phyloP scores from a whole-genome alignment of 768 basidiomycete genomes.

The Pisolithus orientalis region DNA sequence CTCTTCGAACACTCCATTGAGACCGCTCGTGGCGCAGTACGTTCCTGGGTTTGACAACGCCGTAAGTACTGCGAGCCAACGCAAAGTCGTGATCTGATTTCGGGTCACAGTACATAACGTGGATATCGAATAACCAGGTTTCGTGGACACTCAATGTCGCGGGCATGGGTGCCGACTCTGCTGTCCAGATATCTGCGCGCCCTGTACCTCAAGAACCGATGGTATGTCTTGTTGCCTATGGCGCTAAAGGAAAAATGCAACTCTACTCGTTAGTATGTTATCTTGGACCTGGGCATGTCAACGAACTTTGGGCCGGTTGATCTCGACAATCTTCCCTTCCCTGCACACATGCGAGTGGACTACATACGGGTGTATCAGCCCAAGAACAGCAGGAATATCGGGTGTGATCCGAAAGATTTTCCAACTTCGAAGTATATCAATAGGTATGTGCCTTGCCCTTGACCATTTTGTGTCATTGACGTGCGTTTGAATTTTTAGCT shows the following conservation, averaged over 20 bases:
- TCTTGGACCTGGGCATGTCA: slow-evolving; percentile 56
- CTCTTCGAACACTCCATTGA: neutral
- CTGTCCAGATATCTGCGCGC: slow-evolving; percentile 55
- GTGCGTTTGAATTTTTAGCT: slow-evolving; percentile 29
- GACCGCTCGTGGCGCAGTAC: slow-evolving; percentile 12
- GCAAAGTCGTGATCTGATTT: neutral
- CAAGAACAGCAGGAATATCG: slow-evolving; percentile 53
- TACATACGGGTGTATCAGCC: slow-evolving; percentile 73
- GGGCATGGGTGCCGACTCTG: slow-evolving; percentile 58
- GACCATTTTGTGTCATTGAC: neutral
- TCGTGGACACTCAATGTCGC: slow-evolving; percentile 72
- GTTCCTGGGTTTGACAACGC: slow-evolving; percentile 59
- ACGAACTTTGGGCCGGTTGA: slow-evolving; percentile 55
- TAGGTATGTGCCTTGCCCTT: slow-evolving; percentile 30
- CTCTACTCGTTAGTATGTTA: slow-evolving; percentile 36
- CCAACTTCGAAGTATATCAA: slow-evolving; percentile 74
- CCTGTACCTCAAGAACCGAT: slow-evolving; percentile 81
- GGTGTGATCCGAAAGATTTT: slow-evolving; percentile 60
- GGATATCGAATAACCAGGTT: slow-evolving; percentile 63
- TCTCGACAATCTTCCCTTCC: slow-evolving; percentile 44
- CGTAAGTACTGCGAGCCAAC: slow-evolving; percentile 31
- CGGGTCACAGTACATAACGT: slow-evolving; percentile 65
- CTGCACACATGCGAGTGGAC: slow-evolving; percentile 43
- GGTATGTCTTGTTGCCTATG: slow-evolving; percentile 38
- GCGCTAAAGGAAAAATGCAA: neutral